Conservation (phyloP, 176 grass and related monocot species). For the Oropetium thomaeum region DNA sequence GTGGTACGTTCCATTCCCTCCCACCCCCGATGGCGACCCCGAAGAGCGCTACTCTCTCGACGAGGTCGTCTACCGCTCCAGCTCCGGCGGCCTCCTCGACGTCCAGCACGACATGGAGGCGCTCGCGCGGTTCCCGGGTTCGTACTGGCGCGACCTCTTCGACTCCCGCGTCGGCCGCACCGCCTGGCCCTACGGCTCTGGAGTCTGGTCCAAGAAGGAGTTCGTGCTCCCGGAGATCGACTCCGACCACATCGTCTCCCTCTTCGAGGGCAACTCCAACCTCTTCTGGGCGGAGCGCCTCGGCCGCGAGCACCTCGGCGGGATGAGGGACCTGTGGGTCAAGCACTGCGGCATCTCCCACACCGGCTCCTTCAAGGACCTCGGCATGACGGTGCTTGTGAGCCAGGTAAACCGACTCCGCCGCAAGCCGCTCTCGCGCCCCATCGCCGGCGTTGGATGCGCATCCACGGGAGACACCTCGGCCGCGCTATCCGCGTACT, state of each 20-base stretch:
- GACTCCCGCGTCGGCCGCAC: constrained; percentile 65
- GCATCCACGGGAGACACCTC: constrained; percentile 79
- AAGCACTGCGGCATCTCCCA: constrained; percentile 90
- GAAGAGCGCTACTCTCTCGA: constrained; percentile 67
- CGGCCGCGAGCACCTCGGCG: constrained; percentile 69
- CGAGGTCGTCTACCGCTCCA: constrained; percentile 64
- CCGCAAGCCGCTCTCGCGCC: constrained; percentile 50
- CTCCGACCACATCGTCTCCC: constrained; percentile 72
- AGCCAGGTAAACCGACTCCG: constrained; percentile 81
- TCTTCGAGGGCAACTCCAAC: constrained; percentile 83
- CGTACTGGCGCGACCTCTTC: constrained; percentile 71
- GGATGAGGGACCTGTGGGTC: constrained; percentile 80
- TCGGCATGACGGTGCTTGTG: constrained; percentile 84
- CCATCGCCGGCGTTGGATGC: constrained; percentile 58
- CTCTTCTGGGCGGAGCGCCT: constrained; percentile 80
- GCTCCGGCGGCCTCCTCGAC: constrained; percentile 65
- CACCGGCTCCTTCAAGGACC: constrained; percentile 87
- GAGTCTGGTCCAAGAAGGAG: constrained; percentile 82
- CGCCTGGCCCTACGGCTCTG: constrained; percentile 73
- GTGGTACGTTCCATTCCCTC: constrained; percentile 51
- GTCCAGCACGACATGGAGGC: constrained; percentile 66
- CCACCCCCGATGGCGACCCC: constrained; percentile 28
- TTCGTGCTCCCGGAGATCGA: constrained; percentile 75
- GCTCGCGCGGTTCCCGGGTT: constrained; percentile 53
- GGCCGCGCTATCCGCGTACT: constrained; percentile 72